Evolutionary conservation across 2,329 filamentous ascomycete genomes (phyloP).

Genomic region (Colletotrichum salicis): DNA sequence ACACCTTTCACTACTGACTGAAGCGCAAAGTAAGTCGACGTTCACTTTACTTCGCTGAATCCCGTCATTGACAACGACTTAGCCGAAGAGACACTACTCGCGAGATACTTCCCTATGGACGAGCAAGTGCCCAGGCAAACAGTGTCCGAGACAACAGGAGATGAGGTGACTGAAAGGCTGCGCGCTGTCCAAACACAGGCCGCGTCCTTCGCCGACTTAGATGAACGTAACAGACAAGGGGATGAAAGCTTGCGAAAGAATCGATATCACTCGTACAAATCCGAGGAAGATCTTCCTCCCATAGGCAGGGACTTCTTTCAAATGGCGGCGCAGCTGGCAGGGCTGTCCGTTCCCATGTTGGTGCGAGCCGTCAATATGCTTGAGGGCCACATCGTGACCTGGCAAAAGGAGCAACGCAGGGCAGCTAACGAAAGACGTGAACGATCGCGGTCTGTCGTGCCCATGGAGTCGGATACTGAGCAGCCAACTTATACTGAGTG

Average conservation of each 20-base stretch:
- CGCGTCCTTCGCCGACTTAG: constrained; percentile 4
- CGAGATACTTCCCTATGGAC: constrained; percentile 49
- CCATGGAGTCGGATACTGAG: constrained; percentile 9
- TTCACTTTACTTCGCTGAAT: constrained; percentile 39
- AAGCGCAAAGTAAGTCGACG: constrained; percentile 47
- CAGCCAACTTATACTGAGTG: background rate
- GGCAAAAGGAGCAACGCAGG: constrained; percentile 42
- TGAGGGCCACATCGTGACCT: constrained; percentile 47
- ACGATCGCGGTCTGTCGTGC: background rate
- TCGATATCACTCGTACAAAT: constrained; percentile 37
- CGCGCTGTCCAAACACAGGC: constrained; percentile 19
- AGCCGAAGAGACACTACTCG: constrained; percentile 29
- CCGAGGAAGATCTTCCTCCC: constrained; percentile 45
- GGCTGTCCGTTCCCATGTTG: constrained; percentile 46
- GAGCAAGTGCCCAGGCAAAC: constrained; percentile 35
- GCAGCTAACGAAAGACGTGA: constrained; percentile 22
- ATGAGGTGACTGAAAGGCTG: constrained; percentile 39
- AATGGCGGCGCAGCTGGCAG: constrained; percentile 45
- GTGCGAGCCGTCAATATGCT: constrained; percentile 52
- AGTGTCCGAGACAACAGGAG: constrained; percentile 39
- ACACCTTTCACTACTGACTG: constrained; percentile 46
- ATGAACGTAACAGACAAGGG: background rate
- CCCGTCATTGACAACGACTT: background rate
- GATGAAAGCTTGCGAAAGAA: background rate
- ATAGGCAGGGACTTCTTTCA: constrained; percentile 46